Evolutionary conservation across 805 yeast species (phyloP), one percentile per base, ranked within the genome.

Genomic region (Lipomyces lipofer): DNA sequence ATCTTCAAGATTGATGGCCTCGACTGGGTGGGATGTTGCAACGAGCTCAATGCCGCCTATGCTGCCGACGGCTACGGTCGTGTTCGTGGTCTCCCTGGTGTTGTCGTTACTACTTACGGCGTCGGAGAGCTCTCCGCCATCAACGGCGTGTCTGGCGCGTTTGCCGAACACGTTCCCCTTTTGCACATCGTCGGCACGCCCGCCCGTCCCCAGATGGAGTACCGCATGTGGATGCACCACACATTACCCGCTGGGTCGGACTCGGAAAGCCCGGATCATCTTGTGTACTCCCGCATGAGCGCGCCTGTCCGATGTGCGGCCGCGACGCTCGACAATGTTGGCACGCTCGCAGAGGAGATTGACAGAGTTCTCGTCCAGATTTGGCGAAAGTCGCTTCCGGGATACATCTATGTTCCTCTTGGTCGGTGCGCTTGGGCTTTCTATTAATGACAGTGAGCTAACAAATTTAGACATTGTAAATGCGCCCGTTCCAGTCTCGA

Each of bases 61-160:
- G 83, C 94, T 4, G 91, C 92, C 6, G 97, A 91, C 69, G 97
- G 97, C 4, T 91, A 88, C 65, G 82, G 94, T 17, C 78, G 92
- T 57, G 74, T 75, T 40, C 76, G 83, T 27, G 74, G 77, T 46
- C 78, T 80, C n/a, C 78, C 86, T 5, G 88, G 89, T 49, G 89
- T 83, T 19, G 69, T 81, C 38, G 70, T 81, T 51, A 83, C 91
- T 49, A 89, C 97, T 3, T 87, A 77, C 69, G 97, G 96, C 47
- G 97, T 89, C 15, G 97, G 97, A 53, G 96, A 89, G 68, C 76
- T 88, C 58, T 82, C 89, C 54, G 95, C 95, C 1, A 66, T 88
- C 58, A 54, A 55, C 40, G 96, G 95, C 45, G 73, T 88, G 51
- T 76, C 89, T 29, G 96, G 96, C 47, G 81, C 96, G 0, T 85